Percentiles rank a stretch among this genome's conserved stretches.
These are phyloP conservation scores for Neopestalotiopsis sp. DNA, from an alignment of 2,329 filamentous ascomycete genomes.

Conservation along the genomic window DNA sequence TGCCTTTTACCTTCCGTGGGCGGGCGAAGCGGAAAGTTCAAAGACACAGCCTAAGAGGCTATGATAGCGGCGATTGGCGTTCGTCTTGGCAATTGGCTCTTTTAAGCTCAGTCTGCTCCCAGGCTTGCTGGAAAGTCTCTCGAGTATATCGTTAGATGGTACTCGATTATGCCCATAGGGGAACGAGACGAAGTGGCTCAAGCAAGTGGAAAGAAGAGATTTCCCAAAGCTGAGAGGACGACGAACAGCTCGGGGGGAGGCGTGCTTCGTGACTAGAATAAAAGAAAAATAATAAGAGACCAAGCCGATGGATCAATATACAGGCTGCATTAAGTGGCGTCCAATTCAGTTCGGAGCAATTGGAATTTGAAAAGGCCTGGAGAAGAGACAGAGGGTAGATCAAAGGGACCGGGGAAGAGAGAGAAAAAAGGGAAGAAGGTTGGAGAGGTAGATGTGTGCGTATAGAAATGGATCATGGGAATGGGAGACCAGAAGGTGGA, in stretches of 20 bases:
- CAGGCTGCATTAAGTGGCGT: constrained; percentile 39
- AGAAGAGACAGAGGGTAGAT: constrained; percentile 35
- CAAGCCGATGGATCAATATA: constrained; percentile 41
- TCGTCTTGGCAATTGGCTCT: constrained; percentile 3
- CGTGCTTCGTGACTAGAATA: background rate
- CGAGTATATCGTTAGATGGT: background rate
- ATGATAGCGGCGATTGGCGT: constrained; percentile 8
- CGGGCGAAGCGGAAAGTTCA: constrained; percentile 1
- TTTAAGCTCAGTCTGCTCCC: constrained; percentile 10
- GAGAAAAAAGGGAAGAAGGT: constrained; percentile 26
- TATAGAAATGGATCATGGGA: constrained; percentile 11
- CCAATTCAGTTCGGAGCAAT: constrained; percentile 17
- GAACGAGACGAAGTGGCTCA: background rate
- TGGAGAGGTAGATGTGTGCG: constrained; percentile 9
- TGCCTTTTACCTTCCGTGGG: background rate
- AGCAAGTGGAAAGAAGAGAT: constrained; percentile 22
- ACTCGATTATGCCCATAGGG: background rate
- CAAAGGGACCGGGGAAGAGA: background rate
- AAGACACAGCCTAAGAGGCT: background rate
- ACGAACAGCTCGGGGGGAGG: constrained; percentile 11
- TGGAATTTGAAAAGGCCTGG: constrained; percentile 28
- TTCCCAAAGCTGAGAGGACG: constrained; percentile 13
- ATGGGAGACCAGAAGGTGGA: constrained; percentile 5
- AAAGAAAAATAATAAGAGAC: constrained; percentile 29
- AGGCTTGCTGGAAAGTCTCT: background rate